These are phyloP conservation scores for Xylariaceae sp. DNA, from an alignment of 2,329 filamentous ascomycete genomes.

Conservation along the genomic window DNA sequence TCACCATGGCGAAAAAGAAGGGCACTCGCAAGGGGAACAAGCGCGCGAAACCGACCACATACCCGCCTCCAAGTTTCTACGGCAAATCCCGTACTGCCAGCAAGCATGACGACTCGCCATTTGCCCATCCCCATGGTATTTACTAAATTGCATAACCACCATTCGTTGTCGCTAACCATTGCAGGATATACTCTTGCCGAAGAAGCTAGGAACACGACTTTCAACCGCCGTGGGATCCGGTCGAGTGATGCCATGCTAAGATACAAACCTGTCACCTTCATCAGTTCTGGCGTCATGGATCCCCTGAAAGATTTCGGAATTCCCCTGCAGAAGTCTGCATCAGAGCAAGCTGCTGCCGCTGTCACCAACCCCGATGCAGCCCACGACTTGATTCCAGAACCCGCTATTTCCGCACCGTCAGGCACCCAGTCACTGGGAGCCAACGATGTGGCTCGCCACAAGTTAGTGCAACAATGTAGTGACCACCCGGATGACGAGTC, in stretches of 20 bases:
- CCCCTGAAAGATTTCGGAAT: constrained; percentile 43
- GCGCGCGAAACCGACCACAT: constrained; percentile 18
- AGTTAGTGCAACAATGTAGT: background rate
- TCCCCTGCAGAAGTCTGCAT: constrained; percentile 7
- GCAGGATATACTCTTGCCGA: constrained; percentile 43
- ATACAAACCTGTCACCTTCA: constrained; percentile 47
- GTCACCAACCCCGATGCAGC: background rate
- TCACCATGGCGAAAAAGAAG: constrained; percentile 27
- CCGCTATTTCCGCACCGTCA: background rate
- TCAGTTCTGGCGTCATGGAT: constrained; percentile 51
- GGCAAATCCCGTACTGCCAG: constrained; percentile 8
- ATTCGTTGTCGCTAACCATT: constrained; percentile 18
- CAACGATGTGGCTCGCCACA: background rate
- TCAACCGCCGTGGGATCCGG: constrained; percentile 42
- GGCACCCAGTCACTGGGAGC: background rate
- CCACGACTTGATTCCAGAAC: background rate
- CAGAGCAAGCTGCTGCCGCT: constrained; percentile 4
- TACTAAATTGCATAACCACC: background rate
- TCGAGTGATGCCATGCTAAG: constrained; percentile 42
- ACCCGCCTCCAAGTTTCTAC: constrained; percentile 11
- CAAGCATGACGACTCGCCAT: constrained; percentile 16
- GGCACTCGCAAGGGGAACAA: constrained; percentile 15
- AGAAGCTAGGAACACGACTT: constrained; percentile 48
- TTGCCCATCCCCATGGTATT: constrained; percentile 25
- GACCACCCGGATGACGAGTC: constrained; percentile 14